Evolutionary conservation across 2,329 filamentous ascomycete species (phyloP), one percentile per base, ranked within the genome.

Genomic region (Colletotrichum endophyticum): DNA sequence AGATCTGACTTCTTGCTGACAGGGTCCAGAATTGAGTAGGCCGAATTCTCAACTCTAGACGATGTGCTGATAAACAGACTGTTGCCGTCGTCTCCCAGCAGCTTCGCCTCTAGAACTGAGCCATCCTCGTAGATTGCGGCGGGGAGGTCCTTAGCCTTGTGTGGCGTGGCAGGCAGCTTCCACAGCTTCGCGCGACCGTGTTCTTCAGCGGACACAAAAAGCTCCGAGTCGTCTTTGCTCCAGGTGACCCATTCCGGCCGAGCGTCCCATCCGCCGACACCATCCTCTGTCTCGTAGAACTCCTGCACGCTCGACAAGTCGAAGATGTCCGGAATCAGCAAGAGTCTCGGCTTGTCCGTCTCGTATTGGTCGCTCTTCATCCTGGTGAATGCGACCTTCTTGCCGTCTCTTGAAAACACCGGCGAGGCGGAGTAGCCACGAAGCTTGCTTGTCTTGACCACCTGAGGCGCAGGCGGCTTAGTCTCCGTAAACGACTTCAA

Each of bases 281-380:
- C 92, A 79, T 94, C 91, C 5, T 89, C 83, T 0, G 91, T 91
- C 75, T 89, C 85, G 80, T 91, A 94, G 76, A 93, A 92, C 80
- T 93, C 91, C 77, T 92, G 87, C 15, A 92, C 89, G 75, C 90
- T 89, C 75, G 86, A 86, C 12, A 92, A 84, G 76, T 92, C 89
- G 16, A 83, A 83, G 66, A 95, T 86, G 79, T 95, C 89, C 2
- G 91, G 89, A 8, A 95, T 83, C 4, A 95, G 85, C 77, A 96
- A 85, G 6, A 95, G 86, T 61, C 92, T 90, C 61, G 93, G 90
- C 83, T 94, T 94, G 86, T 98, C 95, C 19, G 94, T 91, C 84
- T 98, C 96, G 82, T 98, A 98, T 75, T 94, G 92, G 68, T 91
- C 89, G 72, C 90, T 90, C 78, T 91, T 90, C 96, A 98, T 98